Conservation (phyloP, 2,329 filamentous ascomycete species). For the Alternaria longipes region DNA sequence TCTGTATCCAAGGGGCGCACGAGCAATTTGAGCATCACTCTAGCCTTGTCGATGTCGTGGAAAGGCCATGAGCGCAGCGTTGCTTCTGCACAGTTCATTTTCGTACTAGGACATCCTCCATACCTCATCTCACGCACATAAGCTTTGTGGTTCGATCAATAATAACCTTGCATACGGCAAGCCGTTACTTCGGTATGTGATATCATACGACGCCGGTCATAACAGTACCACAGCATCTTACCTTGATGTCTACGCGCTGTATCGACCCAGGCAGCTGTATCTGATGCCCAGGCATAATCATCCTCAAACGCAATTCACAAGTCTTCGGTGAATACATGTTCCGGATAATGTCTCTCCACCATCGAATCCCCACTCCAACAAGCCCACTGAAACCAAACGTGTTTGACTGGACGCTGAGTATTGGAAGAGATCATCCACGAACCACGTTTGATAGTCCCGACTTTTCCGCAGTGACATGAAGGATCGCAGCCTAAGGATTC, state of each 20-base stretch:
- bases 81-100: neutral
- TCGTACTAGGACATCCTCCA: neutral
- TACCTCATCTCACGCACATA: neutral
- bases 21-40: neutral
- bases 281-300: neutral
- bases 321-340: neutral
- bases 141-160: neutral
- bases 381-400: neutral
- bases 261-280: neutral
- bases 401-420: neutral
- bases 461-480: neutral
- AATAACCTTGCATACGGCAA: neutral
- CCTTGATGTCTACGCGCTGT: neutral
- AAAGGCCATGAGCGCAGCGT: neutral
- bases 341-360: neutral
- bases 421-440: conserved; percentile 4
- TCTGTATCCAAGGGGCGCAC: neutral
- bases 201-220: neutral
- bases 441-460: conserved; percentile 5
- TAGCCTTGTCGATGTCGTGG: neutral
- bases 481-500: conserved; percentile 1
- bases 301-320: neutral
- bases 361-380: neutral
- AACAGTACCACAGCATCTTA: neutral
- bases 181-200: neutral